phyloP scores from a whole-genome alignment of 192 early-diverging fungal species.

The Glomus cerebriforme region DNA sequence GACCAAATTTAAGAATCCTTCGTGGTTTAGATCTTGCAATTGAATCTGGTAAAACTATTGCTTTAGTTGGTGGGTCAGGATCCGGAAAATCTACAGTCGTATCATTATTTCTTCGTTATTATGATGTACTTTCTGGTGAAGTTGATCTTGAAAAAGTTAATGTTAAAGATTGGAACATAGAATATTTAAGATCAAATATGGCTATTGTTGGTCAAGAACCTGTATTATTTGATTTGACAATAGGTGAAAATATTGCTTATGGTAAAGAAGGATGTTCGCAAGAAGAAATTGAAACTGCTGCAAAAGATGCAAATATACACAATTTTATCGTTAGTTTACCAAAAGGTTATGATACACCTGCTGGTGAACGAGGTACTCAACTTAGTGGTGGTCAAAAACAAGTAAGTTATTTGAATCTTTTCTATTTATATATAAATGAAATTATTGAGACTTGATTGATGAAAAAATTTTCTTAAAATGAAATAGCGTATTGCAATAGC shows the following conservation, averaged over 20 bases:
- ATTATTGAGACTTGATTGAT: too few species aligned
- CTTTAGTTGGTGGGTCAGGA: constrained; percentile 83
- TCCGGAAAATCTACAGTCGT: constrained; percentile 79
- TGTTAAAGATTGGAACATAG: constrained; percentile 64
- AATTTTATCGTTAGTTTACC: constrained; percentile 54
- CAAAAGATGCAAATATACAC: constrained; percentile 64
- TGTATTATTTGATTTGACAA: constrained; percentile 82
- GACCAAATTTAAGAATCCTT: constrained; percentile 60
- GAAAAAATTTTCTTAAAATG: not conserved
- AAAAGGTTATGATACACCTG: constrained; percentile 64
- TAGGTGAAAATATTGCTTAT: constrained; percentile 89
- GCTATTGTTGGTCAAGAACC: constrained; percentile 95
- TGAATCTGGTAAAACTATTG: constrained; percentile 71
- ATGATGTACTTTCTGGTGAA: constrained; percentile 68
- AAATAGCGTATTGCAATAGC: constrained; percentile 74
- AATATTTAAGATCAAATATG: constrained; percentile 70
- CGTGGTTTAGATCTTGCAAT: constrained; percentile 54
- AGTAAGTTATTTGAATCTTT: constrained; percentile 37
- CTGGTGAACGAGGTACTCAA: constrained; percentile 69
- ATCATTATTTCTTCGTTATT: constrained; percentile 64
- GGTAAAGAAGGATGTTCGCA: constrained; percentile 51
- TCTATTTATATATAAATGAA: too few species aligned
- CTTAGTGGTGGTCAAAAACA: constrained; percentile 76
- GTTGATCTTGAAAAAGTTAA: constrained; percentile 61
- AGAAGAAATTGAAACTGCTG: constrained; percentile 60